Conservation (phyloP, 805 yeast genomes). For the Huiozyma naganishii region DNA sequence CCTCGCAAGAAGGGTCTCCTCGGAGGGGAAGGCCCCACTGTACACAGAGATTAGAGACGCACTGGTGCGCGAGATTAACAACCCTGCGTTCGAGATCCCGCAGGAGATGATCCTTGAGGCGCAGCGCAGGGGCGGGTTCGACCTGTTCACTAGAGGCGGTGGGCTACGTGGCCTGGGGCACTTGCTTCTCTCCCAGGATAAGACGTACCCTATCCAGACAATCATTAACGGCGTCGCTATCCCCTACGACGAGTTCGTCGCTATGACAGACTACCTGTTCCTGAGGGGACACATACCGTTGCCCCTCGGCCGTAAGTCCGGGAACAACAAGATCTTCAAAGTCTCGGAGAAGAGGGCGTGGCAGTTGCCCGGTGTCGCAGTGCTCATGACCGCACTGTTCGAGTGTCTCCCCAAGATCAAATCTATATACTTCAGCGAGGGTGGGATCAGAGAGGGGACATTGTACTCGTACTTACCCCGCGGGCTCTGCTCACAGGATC, state of each 20-base stretch:
- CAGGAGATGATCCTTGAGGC: slow-evolving; percentile 40
- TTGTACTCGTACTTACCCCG: slow-evolving; percentile 51
- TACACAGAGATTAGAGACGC: slow-evolving; percentile 40
- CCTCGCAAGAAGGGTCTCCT: slow-evolving; percentile 41
- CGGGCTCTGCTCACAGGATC: slow-evolving; percentile 53
- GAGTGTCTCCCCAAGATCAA: slow-evolving; percentile 50
- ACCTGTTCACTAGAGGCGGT: slow-evolving; percentile 61
- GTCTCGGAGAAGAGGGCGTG: slow-evolving; percentile 54
- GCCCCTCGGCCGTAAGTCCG: slow-evolving; percentile 17
- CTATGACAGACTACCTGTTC: slow-evolving; percentile 41
- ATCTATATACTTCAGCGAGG: slow-evolving; percentile 60
- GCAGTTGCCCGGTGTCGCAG: slow-evolving; percentile 62
- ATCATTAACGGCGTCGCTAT: slow-evolving; percentile 61
- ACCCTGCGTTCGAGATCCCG: slow-evolving; percentile 40
- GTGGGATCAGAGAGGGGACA: slow-evolving; percentile 72
- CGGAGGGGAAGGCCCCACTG: slow-evolving; percentile 40
- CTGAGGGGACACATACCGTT: slow-evolving; percentile 40
- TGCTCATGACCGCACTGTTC: slow-evolving; percentile 50
- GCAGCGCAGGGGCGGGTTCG: slow-evolving; percentile 45
- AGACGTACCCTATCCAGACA: slow-evolving; percentile 56
- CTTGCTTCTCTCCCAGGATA: slow-evolving; percentile 39
- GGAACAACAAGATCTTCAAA: slow-evolving; percentile 39
- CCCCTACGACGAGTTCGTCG: slow-evolving; percentile 40
- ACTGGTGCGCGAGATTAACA: slow-evolving; percentile 41
- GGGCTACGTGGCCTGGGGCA: slow-evolving; percentile 66